A percentile compares a stretch with the other conserved stretches of the same genome.
These are phyloP conservation scores for Ophiobolus disseminans DNA, from an alignment of 2,329 filamentous ascomycete genomes.

Conservation along the genomic window DNA sequence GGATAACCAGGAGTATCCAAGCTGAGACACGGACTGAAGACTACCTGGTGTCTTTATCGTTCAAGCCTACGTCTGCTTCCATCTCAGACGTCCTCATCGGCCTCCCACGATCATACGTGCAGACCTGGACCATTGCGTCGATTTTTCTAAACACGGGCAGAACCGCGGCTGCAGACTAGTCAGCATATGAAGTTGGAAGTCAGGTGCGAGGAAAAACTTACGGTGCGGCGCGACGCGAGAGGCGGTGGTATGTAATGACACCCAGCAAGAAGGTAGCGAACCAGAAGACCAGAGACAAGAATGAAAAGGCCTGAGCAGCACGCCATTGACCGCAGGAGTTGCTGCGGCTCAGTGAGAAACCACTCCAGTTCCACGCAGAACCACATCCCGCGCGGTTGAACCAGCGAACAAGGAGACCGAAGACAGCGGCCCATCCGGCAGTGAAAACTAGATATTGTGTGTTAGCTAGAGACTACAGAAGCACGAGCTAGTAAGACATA, in stretches of 20 bases:
- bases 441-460: constrained; percentile 59
- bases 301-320: constrained; percentile 73
- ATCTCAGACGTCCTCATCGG: too few species aligned
- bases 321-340: constrained; percentile 72
- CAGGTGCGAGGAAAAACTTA: too few species aligned
- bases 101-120: too few species aligned
- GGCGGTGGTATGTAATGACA: constrained; percentile 26
- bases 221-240: constrained; percentile 14
- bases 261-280: constrained; percentile 59
- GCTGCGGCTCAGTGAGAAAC: constrained; percentile 52
- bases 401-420: constrained; percentile 50
- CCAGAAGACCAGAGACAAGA: constrained; percentile 75
- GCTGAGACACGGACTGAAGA: too few species aligned
- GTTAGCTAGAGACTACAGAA: not conserved
- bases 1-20: too few species aligned
- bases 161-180: too few species aligned
- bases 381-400: constrained; percentile 35
- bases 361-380: constrained; percentile 59
- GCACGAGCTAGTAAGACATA: constrained; percentile 2
- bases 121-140: too few species aligned
- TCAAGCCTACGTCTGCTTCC: too few species aligned
- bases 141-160: too few species aligned
- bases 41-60: too few species aligned
- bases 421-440: constrained; percentile 68
- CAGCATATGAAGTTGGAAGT: too few species aligned